Evolutionary conservation across 2,329 filamentous ascomycete genomes (phyloP).

Genomic region (Fusarium fracticaudum): DNA sequence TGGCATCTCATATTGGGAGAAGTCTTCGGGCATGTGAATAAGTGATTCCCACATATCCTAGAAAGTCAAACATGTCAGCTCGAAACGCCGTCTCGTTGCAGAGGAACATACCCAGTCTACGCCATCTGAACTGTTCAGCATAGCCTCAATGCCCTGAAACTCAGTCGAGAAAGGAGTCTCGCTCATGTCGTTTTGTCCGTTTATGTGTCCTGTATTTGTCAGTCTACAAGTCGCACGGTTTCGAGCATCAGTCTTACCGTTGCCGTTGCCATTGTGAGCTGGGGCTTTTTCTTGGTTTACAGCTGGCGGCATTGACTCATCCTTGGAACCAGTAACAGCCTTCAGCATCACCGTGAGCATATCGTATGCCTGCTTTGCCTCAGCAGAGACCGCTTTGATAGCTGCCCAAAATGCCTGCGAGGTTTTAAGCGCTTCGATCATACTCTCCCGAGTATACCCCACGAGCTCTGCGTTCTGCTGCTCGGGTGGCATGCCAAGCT

Average conservation of each 20-base stretch:
- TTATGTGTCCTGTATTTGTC: background rate
- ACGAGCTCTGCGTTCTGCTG: background rate
- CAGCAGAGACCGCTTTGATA: slow-evolving; percentile 12
- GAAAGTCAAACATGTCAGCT: background rate
- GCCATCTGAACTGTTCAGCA: slow-evolving; percentile 22
- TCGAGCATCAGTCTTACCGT: background rate
- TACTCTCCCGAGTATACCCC: background rate
- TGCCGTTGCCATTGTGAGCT: background rate
- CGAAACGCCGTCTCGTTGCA: fast-evolving
- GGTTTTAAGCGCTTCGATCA: slow-evolving; percentile 16
- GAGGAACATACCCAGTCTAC: slow-evolving; percentile 25
- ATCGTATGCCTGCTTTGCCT: slow-evolving; percentile 22
- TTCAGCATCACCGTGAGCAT: slow-evolving; percentile 30
- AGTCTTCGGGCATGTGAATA: slow-evolving; percentile 20
- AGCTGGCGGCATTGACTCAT: background rate
- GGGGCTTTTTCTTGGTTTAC: background rate
- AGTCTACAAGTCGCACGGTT: background rate
- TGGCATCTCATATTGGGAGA: slow-evolving; percentile 10
- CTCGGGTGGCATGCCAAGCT: slow-evolving; percentile 5
- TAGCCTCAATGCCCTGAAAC: slow-evolving; percentile 21
- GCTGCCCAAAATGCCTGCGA: slow-evolving; percentile 25
- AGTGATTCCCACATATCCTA: slow-evolving; percentile 29
- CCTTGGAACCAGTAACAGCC: background rate
- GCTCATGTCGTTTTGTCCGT: background rate
- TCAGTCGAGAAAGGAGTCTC: background rate